phyloP scores from a whole-genome alignment of 1,284 basidiomycete genomes.

The Pseudozyma flocculosa region DNA sequence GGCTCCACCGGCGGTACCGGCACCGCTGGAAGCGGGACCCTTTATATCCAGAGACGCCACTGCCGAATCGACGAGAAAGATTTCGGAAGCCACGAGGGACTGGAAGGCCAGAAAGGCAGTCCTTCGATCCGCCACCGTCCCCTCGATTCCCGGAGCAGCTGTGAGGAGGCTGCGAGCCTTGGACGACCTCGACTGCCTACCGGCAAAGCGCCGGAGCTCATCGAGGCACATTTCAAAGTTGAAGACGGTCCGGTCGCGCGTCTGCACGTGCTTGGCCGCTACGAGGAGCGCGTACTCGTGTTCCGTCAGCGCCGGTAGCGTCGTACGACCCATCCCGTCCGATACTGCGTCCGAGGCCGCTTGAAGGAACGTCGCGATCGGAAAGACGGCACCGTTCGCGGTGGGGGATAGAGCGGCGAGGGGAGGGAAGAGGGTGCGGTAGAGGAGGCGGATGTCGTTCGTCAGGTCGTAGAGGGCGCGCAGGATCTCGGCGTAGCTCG shows the following conservation, averaged over 20 bases:
- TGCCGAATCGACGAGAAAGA: conserved; percentile 14
- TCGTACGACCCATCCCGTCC: conserved; percentile 9
- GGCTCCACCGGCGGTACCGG: too few relatives aligned
- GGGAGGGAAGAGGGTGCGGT: conserved; percentile 14
- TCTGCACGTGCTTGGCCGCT: conserved; percentile 49
- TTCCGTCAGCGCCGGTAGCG: conserved; percentile 37
- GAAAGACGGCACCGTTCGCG: conserved; percentile 6
- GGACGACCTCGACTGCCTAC: conserved; percentile 4
- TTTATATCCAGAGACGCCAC: background rate
- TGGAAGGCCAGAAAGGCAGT: conserved; percentile 29
- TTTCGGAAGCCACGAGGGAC: conserved; percentile 15
- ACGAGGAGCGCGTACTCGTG: conserved; percentile 50
- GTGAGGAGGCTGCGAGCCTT: background rate
- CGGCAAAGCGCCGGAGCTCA: conserved; percentile 41
- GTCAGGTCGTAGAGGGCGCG: conserved; percentile 32
- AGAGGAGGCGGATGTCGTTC: conserved; percentile 39
- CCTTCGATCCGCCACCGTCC: conserved; percentile 22
- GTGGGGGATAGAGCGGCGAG: conserved; percentile 6
- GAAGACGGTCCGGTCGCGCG: conserved; percentile 44
- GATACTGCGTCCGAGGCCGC: conserved; percentile 12
- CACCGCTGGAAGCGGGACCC: too few relatives aligned
- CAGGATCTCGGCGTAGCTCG: conserved; percentile 17
- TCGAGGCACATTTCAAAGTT: conserved; percentile 56
- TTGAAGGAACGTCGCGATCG: conserved; percentile 9
- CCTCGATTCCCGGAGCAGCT: too few relatives aligned